Conservation (phyloP, 2,329 filamentous ascomycete genomes). For the Myriosclerotinia scirpicola region DNA sequence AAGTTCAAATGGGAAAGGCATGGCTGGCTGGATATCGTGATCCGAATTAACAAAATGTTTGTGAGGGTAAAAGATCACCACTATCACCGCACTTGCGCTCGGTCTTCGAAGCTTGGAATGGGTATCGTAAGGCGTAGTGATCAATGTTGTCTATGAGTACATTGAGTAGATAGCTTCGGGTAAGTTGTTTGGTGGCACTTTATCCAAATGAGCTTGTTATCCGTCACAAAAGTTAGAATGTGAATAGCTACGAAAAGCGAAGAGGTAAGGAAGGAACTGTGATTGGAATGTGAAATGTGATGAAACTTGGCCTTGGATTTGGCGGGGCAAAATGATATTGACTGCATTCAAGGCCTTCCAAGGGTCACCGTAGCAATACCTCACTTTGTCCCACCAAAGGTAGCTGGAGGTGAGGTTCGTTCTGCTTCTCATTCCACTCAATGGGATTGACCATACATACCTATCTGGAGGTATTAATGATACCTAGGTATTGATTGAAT, state of each 20-base stretch:
- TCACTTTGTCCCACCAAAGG: neutral
- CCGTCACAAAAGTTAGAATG: neutral
- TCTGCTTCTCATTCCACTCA: no score
- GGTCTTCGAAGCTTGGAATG: neutral
- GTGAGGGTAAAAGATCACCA: neutral
- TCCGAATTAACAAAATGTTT: neutral
- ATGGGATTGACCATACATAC: no score
- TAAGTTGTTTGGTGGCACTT: neutral
- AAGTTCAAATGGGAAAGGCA: conserved; percentile 87
- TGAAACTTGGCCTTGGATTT: neutral
- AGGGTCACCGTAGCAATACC: conserved; percentile 13
- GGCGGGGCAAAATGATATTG: conserved; percentile 20
- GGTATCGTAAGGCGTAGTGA: neutral
- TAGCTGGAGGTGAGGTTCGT: no score
- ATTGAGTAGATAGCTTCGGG: neutral
- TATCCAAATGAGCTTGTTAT: no score
- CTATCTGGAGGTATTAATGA: no score
- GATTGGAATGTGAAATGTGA: neutral
- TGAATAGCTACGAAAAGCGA: neutral
- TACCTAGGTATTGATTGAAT: no score
- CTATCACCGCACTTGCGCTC: neutral
- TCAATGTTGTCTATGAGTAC: neutral
- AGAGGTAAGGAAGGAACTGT: neutral
- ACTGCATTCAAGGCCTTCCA: neutral
- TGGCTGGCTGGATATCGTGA: conserved; percentile 42